Base-by-base conservation (phyloP, 1,139 yeast genomes). In the Pichia sp. region DNA sequence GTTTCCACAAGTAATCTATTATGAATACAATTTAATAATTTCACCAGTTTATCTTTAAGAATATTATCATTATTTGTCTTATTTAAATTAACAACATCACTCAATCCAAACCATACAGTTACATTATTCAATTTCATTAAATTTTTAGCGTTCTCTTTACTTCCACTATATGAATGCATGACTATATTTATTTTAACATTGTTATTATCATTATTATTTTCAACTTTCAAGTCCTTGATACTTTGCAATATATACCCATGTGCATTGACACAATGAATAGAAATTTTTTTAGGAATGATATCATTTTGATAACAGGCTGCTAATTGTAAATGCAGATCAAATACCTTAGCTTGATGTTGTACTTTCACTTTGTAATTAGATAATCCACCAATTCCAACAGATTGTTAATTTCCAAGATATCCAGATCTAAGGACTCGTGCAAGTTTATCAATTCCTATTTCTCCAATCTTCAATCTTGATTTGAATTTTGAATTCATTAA, bases 121-220 rank as follows among this genome's bases (percentile, higher is more conserved):
- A 60, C 66, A 31, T 53, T 53, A 37, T 66, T 64, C 24, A 74
- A 54, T 84, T 67, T 64, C 24, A 72, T 54, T 84, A 94, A 82
- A 41, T 69, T 55, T 42, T 68, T 66, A 5, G 79, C 74, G 47
- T 80, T 82, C 45, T 87, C 95, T 0, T 70, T 56, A 3, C 94
- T 80, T 1, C 97, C 97, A n/a, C 87, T 78, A 60, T 79, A 90
- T 0, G 96, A 87, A 59, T 90, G 97, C 29, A 90, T 46, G 46
- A 45, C 20, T 44, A 41, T 5, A 26, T 29, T 10, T n/a, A n/a
- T n/a, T n/a, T n/a, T 68, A 31, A 87, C 76, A 1, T 87, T 65
- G 2, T 68, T 58, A 1, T 68, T 57, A 7, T 66, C 55, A 23
- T 51, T 42, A 22, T 30, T 23, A 6, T 23, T 23, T 6, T 28